These are phyloP conservation scores for Serpula lacrymans DNA, from an alignment of 768 basidiomycete species.

Conservation along the genomic window DNA sequence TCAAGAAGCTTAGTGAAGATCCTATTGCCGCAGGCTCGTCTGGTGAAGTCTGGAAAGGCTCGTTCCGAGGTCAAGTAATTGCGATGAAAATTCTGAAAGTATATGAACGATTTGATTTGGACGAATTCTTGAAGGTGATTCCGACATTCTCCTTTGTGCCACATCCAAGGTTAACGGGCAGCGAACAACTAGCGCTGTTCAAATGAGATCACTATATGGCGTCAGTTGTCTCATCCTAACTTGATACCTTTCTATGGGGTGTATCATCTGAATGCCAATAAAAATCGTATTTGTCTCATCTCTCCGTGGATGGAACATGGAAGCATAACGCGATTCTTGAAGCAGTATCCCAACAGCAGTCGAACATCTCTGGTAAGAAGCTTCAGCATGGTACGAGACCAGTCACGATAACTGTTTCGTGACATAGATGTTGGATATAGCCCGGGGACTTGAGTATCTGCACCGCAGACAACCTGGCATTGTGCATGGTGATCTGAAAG, in stretches of 20 bases:
- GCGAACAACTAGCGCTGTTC: constrained; percentile 13
- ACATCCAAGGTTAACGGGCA: too few species aligned
- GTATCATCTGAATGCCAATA: neutral
- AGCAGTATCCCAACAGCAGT: neutral
- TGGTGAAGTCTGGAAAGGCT: constrained; percentile 10
- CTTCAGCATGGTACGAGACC: constrained; percentile 1
- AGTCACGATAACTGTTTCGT: constrained; percentile 2
- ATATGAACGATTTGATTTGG: constrained; percentile 3
- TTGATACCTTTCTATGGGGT: constrained; percentile 15
- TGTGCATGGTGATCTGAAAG: constrained; percentile 18
- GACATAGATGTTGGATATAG: constrained; percentile 5
- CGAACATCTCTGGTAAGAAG: constrained; percentile 6
- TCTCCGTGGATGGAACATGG: constrained; percentile 14
- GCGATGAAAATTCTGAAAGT: constrained; percentile 13
- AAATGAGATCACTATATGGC: constrained; percentile 15
- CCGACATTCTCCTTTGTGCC: too few species aligned
- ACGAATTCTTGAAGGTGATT: constrained; percentile 5
- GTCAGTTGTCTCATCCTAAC: constrained; percentile 17
- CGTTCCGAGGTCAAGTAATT: constrained; percentile 12
- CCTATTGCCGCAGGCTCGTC: constrained; percentile 14
- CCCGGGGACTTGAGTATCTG: constrained; percentile 11
- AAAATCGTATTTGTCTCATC: neutral
- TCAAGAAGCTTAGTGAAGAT: too few species aligned
- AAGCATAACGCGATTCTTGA: constrained; percentile 9
- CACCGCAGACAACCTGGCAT: constrained; percentile 6